Conservation (phyloP, 2,329 filamentous ascomycete genomes). For the Sporothrix variecibatus region DNA sequence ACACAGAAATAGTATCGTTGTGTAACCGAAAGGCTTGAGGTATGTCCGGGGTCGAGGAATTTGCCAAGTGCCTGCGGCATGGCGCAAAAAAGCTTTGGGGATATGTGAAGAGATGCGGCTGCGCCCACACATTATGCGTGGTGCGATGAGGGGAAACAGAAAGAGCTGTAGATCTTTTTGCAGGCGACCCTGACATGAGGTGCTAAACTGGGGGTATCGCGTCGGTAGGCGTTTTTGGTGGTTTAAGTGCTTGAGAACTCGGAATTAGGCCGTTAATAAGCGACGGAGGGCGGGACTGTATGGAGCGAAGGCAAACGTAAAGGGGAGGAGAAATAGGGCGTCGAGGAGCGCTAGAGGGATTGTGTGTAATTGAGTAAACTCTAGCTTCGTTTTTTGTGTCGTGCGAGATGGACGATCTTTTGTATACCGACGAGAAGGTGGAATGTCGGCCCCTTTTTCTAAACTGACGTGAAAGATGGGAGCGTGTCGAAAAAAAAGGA, state of each 20-base stretch:
- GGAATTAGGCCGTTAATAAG: conserved; percentile 21
- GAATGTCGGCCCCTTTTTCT: not conserved
- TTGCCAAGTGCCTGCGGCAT: not conserved
- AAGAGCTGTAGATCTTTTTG: conserved; percentile 14
- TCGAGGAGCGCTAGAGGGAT: not conserved
- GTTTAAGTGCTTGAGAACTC: not conserved
- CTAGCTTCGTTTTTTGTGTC: not conserved
- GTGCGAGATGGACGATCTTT: not conserved
- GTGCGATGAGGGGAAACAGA: not conserved
- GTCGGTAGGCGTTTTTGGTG: not conserved
- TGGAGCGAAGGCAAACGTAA: not conserved
- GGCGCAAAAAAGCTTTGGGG: not conserved
- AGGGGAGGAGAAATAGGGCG: conserved; percentile 7
- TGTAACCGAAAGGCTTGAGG: not conserved
- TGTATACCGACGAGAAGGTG: not conserved
- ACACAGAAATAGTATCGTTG: not conserved
- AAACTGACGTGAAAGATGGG: not conserved
- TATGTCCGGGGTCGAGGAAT: not conserved
- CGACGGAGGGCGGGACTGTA: conserved; percentile 3
- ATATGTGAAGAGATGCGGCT: not conserved
- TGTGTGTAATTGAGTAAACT: conserved; percentile 11
- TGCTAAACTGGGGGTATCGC: not conserved
- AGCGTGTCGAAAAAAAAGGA: not conserved
- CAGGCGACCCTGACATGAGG: not conserved
- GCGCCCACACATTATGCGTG: not conserved